phyloP scores from a whole-genome alignment of 257 asterid genomes.

The Solanum pennellii region DNA sequence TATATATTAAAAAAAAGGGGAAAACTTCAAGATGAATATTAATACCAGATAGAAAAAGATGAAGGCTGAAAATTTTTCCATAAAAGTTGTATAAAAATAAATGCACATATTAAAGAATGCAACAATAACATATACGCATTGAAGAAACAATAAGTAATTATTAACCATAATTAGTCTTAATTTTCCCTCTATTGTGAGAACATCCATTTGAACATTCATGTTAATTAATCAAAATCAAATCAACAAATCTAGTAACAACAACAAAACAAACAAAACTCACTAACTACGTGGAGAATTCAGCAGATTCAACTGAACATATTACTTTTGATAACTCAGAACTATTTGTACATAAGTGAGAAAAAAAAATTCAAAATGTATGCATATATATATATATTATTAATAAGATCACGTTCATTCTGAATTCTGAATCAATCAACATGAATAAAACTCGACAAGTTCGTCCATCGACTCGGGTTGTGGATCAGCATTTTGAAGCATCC shows the following conservation, averaged over 20 bases:
- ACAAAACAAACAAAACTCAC: not conserved
- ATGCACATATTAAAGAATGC: not conserved
- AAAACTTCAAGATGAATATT: not conserved
- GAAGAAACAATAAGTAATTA: not conserved
- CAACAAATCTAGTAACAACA: not conserved
- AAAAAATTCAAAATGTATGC: not conserved
- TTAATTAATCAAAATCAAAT: not conserved
- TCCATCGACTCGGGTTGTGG: slow-evolving; percentile 63
- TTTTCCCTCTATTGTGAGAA: not conserved
- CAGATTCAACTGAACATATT: not conserved
- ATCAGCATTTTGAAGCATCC: slow-evolving; percentile 59
- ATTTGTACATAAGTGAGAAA: not conserved
- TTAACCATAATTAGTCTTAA: not conserved
- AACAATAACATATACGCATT: not conserved
- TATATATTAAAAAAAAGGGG: not conserved
- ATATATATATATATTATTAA: not conserved
- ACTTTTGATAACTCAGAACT: not conserved
- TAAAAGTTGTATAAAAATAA: not conserved
- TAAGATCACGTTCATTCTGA: not conserved
- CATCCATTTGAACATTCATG: not conserved
- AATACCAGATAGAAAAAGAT: not conserved
- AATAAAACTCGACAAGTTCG: slow-evolving; percentile 47
- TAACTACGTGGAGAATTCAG: not conserved
- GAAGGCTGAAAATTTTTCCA: not conserved
- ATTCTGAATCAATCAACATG: slow-evolving; percentile 22